Conservation (phyloP, 2,329 filamentous ascomycete genomes). For the Penicillium brevicompactum region DNA sequence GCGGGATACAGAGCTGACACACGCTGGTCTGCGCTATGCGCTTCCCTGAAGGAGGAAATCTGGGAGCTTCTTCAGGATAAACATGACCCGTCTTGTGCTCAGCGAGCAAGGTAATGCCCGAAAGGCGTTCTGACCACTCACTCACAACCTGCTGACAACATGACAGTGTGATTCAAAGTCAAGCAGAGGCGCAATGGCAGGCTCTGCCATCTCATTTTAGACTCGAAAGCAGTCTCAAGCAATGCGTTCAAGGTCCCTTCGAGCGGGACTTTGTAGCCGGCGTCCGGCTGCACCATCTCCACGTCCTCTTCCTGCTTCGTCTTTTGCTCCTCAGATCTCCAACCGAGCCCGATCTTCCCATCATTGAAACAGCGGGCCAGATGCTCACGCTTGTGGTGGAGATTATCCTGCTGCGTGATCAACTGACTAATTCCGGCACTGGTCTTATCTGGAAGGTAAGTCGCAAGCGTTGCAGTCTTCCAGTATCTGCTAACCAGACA, state of each 20-base stretch:
- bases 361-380: constrained; percentile 29
- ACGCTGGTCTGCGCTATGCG: constrained; percentile 31
- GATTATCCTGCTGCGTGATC: constrained; percentile 29
- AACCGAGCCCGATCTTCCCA: constrained; percentile 26
- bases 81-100: constrained; percentile 19
- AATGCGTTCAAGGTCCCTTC: constrained; percentile 23
- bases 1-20: constrained; percentile 28
- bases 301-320: constrained; percentile 29
- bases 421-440: constrained; percentile 30
- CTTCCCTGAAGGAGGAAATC: constrained; percentile 29
- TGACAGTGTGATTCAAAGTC: constrained; percentile 21
- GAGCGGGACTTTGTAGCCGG: constrained; percentile 29
- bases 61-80: constrained; percentile 30
- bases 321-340: constrained; percentile 26
- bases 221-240: constrained; percentile 23
- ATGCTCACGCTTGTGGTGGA: constrained; percentile 32
- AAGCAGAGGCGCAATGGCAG: constrained; percentile 25
- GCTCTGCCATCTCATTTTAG: constrained; percentile 25
- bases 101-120: constrained; percentile 19
- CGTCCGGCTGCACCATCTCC: constrained; percentile 29
- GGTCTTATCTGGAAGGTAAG: constrained; percentile 31
- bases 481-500: constrained; percentile 6
- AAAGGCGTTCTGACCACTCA: background rate
- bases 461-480: background rate
- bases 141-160: background rate